Percentiles rank a stretch among this genome's conserved stretches.
phyloP scores from a whole-genome alignment of 768 basidiomycete species.

The Tylopilus cervinicoccineus region DNA sequence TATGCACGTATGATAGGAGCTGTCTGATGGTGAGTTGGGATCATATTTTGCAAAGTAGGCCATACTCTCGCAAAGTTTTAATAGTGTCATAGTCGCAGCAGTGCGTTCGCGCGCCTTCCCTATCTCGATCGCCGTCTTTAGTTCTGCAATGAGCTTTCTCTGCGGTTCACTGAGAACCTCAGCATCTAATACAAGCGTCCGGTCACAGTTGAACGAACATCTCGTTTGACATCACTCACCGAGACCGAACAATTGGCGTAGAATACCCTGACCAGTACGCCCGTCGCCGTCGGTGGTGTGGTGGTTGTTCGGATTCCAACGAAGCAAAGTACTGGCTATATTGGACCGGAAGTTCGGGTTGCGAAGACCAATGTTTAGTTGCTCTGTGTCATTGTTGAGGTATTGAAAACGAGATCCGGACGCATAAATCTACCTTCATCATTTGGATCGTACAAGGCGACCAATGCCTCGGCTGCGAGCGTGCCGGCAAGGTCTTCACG shows the following conservation, averaged over 20 bases:
- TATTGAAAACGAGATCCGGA: background rate
- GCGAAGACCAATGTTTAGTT: background rate
- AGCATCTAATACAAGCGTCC: background rate
- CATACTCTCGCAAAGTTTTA: background rate
- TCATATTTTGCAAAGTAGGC: background rate
- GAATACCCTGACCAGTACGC: background rate
- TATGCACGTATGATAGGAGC: conserved; percentile 1
- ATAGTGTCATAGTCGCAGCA: background rate
- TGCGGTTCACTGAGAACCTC: background rate
- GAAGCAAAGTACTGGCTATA: background rate
- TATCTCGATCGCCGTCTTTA: background rate
- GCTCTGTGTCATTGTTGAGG: background rate
- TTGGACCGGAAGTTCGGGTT: background rate
- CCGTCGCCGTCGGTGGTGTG: background rate
- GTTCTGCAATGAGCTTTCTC: background rate
- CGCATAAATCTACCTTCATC: conserved; percentile 1
- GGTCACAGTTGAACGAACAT: background rate
- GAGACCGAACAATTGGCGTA: background rate
- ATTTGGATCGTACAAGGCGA: conserved; percentile 8
- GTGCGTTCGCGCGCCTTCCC: background rate
- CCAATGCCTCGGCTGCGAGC: conserved; percentile 19
- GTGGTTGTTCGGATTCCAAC: background rate
- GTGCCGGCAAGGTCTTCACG: conserved; percentile 8
- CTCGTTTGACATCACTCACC: background rate
- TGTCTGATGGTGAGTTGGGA: background rate